A percentile compares a stretch with the other conserved stretches of the same genome.
Evolutionary conservation across 495 filamentous ascomycete genomes (phyloP).

Genomic region (Aspergillus carlsbadensis): DNA sequence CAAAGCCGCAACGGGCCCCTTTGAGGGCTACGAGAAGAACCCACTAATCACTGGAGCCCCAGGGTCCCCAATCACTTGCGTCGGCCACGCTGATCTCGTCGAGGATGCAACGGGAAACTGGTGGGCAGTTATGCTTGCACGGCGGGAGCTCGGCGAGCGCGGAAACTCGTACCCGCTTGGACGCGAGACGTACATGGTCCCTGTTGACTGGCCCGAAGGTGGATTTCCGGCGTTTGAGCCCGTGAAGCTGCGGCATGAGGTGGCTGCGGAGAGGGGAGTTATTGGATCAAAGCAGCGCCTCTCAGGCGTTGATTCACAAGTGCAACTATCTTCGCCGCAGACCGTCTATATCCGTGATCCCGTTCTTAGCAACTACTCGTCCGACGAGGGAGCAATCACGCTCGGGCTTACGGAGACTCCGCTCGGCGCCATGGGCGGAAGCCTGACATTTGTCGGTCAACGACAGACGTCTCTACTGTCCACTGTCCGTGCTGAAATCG

Average conservation of each 20-base stretch:
- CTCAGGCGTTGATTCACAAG: neutral
- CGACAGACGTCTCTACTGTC: conserved; percentile 4
- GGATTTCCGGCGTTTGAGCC: neutral
- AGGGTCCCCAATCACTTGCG: too few relatives aligned
- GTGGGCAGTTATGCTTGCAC: conserved; percentile 41
- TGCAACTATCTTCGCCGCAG: neutral
- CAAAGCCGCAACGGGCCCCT: too few relatives aligned
- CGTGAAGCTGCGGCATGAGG: neutral
- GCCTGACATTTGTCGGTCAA: conserved; percentile 4
- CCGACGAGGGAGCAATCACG: neutral
- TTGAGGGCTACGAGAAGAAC: too few relatives aligned
- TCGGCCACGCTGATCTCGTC: too few relatives aligned
- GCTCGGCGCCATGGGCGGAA: neutral
- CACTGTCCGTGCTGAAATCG: neutral
- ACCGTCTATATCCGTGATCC: conserved; percentile 3
- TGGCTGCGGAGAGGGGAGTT: neutral
- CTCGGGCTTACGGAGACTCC: neutral
- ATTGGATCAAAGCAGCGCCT: neutral
- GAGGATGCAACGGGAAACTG: too few relatives aligned
- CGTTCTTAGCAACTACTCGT: conserved; percentile 1
- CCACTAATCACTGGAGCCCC: too few relatives aligned
- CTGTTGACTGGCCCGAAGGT: conserved; percentile 3
- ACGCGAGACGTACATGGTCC: conserved; percentile 7
- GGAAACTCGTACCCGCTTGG: neutral
- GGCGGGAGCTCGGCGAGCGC: neutral